Evolutionary conservation across 2,329 filamentous ascomycete species (phyloP).

Genomic region (Botryotinia convoluta): DNA sequence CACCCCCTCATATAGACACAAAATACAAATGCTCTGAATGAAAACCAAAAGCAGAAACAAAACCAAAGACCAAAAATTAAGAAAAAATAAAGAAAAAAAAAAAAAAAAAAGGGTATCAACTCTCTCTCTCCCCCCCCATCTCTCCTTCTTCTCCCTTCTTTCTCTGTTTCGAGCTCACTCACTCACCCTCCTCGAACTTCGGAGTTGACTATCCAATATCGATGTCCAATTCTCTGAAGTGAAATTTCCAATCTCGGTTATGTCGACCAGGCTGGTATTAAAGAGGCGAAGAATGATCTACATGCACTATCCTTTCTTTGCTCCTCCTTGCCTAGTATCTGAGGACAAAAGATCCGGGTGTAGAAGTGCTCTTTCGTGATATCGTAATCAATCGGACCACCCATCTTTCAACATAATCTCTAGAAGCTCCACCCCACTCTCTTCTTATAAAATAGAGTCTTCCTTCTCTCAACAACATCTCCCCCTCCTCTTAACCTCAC

Average conservation of each 20-base stretch:
- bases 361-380: not conserved
- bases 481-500: not conserved
- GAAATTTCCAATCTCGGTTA: not conserved
- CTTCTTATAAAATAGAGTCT: not conserved
- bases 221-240: not conserved
- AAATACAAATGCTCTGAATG: not conserved
- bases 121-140: not conserved
- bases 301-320: not conserved
- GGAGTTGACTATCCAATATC: not conserved
- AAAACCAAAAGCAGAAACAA: not conserved
- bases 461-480: constrained; percentile 6
- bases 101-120: constrained; percentile 2
- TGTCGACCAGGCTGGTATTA: not conserved
- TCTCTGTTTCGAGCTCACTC: not conserved
- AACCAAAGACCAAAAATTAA: not conserved
- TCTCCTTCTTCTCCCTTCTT: not conserved
- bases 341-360: not conserved
- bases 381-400: not conserved
- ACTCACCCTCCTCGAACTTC: not conserved
- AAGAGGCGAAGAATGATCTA: not conserved
- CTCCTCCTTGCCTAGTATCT: not conserved
- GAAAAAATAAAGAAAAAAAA: not conserved
- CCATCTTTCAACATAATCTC: not conserved
- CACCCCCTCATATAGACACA: not conserved
- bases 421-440: not conserved